phyloP scores from a whole-genome alignment of 208 protist species.

The Balamuthia mandrillaris region DNA sequence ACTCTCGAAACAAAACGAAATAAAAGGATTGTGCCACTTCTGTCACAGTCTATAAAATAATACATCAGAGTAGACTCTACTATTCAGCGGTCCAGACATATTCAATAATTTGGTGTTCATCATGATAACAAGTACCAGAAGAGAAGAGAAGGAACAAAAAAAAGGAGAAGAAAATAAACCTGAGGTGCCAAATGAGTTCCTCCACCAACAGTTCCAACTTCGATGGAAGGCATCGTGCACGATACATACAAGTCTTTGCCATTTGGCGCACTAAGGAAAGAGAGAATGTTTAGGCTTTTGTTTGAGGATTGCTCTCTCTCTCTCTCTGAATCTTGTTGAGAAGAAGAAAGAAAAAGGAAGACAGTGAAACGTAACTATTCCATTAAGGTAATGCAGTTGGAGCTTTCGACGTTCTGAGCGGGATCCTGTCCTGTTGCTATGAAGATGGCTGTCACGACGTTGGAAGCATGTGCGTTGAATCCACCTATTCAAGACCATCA shows the following conservation, averaged over 20 bases:
- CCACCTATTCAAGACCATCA: slow-evolving; percentile 74
- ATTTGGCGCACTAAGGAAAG: slow-evolving; percentile 47
- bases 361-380: too few species aligned
- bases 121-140: not conserved
- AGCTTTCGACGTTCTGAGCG: slow-evolving; percentile 95
- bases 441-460: slow-evolving; percentile 95
- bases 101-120: not conserved
- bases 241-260: slow-evolving; percentile 87
- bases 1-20: too few species aligned
- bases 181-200: slow-evolving; percentile 91
- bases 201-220: slow-evolving; percentile 97
- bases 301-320: not conserved
- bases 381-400: slow-evolving; percentile 94
- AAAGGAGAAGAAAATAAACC: not conserved
- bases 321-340: not conserved
- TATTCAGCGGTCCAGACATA: too few species aligned
- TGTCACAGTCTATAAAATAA: too few species aligned
- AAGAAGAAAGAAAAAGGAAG: not conserved
- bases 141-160: not conserved
- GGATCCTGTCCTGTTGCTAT: slow-evolving; percentile 95
- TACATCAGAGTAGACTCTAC: too few species aligned
- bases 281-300: not conserved
- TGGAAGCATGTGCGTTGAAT: slow-evolving; percentile 95
- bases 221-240: slow-evolving; percentile 95
- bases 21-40: too few species aligned